These are phyloP conservation scores for Leccinum uliginosum DNA, from an alignment of 768 basidiomycete genomes.

Conservation along the genomic window DNA sequence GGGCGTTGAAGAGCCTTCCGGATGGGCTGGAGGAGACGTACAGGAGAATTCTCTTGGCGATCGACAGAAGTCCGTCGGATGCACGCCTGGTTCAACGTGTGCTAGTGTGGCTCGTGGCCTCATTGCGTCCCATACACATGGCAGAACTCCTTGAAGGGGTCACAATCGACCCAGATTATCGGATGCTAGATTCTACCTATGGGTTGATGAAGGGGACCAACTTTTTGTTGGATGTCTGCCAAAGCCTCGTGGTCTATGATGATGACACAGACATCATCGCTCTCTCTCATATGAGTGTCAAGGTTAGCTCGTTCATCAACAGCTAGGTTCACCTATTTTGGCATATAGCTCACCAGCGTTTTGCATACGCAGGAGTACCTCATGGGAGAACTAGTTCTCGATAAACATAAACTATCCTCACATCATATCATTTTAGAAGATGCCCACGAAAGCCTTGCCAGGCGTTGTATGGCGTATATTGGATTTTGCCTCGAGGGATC, in stretches of 20 bases:
- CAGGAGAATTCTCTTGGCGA: slow-evolving; percentile 14
- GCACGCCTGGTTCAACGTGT: neutral
- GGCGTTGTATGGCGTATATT: slow-evolving; percentile 10
- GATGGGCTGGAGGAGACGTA: slow-evolving; percentile 21
- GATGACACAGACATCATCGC: slow-evolving; percentile 9
- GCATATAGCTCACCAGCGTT: neutral
- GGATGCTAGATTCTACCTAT: neutral
- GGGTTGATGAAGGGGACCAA: neutral
- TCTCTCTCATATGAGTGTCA: slow-evolving; percentile 16
- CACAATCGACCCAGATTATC: neutral
- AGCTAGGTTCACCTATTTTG: neutral
- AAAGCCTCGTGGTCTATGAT: slow-evolving; percentile 9
- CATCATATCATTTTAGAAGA: slow-evolving; percentile 8
- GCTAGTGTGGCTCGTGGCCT: slow-evolving; percentile 10
- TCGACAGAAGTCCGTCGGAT: neutral
- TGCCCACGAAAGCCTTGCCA: slow-evolving; percentile 3
- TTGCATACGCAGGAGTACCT: slow-evolving; percentile 13
- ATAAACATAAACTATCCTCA: neutral
- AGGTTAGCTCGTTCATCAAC: neutral
- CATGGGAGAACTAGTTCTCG: neutral
- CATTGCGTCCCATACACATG: slow-evolving; percentile 6
- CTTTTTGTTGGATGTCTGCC: neutral
- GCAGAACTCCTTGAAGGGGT: slow-evolving; percentile 9
- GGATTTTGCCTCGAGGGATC: slow-evolving; percentile 4
- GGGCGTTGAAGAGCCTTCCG: slow-evolving; percentile 6